phyloP scores from a whole-genome alignment of 257 asterid genomes.

The Ajuga chamaepitys region DNA sequence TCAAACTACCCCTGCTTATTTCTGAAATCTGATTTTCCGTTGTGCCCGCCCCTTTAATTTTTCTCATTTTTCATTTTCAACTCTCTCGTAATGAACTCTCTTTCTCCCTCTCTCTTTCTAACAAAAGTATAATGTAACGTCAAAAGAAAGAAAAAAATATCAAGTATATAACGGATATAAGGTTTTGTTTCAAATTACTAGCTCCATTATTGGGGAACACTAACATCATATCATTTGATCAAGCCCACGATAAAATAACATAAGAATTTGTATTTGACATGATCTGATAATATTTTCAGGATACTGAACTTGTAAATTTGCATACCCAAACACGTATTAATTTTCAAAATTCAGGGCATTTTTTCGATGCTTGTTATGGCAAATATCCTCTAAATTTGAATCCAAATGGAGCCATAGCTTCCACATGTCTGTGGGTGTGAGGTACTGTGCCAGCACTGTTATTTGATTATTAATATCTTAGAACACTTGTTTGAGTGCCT shows the following conservation, averaged over 20 bases:
- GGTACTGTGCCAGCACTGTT: too few species aligned
- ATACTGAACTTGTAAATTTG: background rate
- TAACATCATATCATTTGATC: background rate
- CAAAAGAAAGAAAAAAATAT: background rate
- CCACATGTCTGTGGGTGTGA: background rate
- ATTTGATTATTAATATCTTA: background rate
- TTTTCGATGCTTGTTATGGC: background rate
- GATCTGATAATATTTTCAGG: background rate
- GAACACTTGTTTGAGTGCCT: background rate
- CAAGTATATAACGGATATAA: background rate
- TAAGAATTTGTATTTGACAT: background rate
- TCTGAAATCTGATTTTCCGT: background rate
- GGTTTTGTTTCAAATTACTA: background rate
- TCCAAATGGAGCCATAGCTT: background rate
- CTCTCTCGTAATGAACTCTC: background rate
- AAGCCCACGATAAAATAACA: background rate
- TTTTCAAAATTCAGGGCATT: background rate
- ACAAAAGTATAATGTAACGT: background rate
- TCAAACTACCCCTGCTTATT: background rate
- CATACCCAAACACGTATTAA: background rate
- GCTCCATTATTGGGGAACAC: background rate
- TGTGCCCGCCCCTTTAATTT: background rate
- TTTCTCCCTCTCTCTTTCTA: background rate
- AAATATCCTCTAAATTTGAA: background rate
- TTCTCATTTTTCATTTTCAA: background rate